A percentile compares a stretch with the other conserved stretches of the same genome.
Conservation (phyloP, 768 basidiomycete genomes). For the Psilocybe subaeruginosa region DNA sequence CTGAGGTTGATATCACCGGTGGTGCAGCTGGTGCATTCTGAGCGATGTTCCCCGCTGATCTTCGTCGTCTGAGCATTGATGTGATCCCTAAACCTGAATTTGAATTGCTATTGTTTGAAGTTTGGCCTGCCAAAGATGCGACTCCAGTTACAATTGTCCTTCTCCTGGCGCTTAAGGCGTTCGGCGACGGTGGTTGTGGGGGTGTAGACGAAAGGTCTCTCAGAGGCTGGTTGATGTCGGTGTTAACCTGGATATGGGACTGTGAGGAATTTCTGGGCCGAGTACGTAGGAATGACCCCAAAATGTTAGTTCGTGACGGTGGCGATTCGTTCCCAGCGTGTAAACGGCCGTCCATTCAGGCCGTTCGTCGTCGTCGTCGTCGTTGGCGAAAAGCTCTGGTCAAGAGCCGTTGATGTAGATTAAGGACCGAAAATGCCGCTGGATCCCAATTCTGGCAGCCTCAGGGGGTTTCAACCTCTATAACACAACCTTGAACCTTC, state of each 20-base stretch:
- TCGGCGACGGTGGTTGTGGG: constrained; percentile 38
- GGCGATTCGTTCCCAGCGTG: constrained; percentile 44
- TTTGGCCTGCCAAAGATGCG: constrained; percentile 26
- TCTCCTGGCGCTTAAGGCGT: constrained; percentile 24
- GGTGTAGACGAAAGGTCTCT: constrained; percentile 49
- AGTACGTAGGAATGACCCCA: constrained; percentile 73
- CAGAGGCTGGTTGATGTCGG: constrained; percentile 26
- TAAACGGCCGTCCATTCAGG: constrained; percentile 28
- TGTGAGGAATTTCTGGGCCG: constrained; percentile 65
- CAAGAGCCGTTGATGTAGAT: constrained; percentile 2
- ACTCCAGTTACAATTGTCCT: constrained; percentile 39
- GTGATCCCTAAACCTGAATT: constrained; percentile 49
- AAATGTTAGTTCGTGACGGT: constrained; percentile 61
- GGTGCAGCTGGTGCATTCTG: constrained; percentile 25
- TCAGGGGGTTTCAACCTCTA: constrained; percentile 6
- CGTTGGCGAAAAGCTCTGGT: not conserved
- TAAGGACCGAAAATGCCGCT: constrained; percentile 7
- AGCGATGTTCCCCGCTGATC: constrained; percentile 61
- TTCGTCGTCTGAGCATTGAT: constrained; percentile 67
- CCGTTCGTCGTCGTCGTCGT: constrained; percentile 18
- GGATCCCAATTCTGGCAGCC: constrained; percentile 7
- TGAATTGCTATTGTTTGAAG: constrained; percentile 25
- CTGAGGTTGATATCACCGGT: constrained; percentile 26
- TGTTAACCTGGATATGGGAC: constrained; percentile 51
- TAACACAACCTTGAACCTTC: not conserved